These are phyloP conservation scores for Cynanchum wilfordii DNA, from an alignment of 257 asterid species.

Conservation along the genomic window DNA sequence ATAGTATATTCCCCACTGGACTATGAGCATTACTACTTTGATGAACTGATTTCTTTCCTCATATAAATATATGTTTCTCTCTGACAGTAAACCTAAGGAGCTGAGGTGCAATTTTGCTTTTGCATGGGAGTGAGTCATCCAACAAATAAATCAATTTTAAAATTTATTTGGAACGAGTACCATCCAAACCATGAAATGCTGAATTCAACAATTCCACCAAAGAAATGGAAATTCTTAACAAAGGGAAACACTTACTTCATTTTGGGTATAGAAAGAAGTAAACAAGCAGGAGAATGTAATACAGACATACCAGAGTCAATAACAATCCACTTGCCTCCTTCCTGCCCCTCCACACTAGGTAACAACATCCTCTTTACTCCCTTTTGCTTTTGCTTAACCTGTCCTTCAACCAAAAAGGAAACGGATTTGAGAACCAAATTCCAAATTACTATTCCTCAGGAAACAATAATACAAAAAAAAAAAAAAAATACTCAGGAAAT, in stretches of 20 bases:
- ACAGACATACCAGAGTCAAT: constrained; percentile 66
- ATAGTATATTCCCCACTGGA: background rate
- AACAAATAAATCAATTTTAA: background rate
- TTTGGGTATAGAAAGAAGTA: background rate
- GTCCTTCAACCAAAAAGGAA: constrained; percentile 24
- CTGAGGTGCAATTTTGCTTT: background rate
- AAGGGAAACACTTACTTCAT: background rate
- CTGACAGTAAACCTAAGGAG: background rate
- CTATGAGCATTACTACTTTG: background rate
- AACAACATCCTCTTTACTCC: constrained; percentile 80
- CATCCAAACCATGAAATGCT: background rate
- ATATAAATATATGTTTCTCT: background rate
- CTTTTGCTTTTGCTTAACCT: constrained; percentile 94
- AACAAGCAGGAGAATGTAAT: background rate
- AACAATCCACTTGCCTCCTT: constrained; percentile 91
- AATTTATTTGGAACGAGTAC: background rate
- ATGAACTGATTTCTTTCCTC: background rate
- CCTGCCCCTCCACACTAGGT: constrained; percentile 91
- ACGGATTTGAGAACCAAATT: background rate
- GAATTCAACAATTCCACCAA: background rate
- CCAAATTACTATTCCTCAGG: background rate
- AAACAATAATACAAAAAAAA: constrained; percentile 2
- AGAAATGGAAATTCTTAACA: background rate
- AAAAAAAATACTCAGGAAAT: background rate
- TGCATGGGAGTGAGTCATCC: background rate